Base-by-base conservation (phyloP, 2,329 filamentous ascomycete species). In the Penicillium occitanis region DNA sequence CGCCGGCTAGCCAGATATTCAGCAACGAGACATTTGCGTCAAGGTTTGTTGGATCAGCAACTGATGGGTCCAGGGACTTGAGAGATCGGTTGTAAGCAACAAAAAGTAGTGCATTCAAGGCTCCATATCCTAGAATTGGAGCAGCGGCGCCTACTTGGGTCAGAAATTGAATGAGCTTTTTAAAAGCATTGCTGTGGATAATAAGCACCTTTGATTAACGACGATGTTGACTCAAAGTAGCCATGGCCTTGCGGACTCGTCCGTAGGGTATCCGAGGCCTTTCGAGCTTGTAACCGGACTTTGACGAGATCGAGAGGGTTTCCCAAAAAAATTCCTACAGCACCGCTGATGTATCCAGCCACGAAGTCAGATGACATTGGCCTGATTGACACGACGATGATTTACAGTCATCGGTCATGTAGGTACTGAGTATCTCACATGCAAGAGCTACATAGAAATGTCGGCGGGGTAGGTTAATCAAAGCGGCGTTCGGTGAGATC, bases 291-390 rank as follows among this genome's bases (percentile, higher is more conserved):
- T 2, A 96, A 82, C 48, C 89, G 90, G 63, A 93, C 91, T 79
- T 94, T 93, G 72, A 93, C 78, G 22, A 93, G 79, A 75, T 93
- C 90, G 4, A 97, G 83, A 2, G 93, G 92, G 73, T 97, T 97
- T 69, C 94, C 93, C 68, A 97, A 90, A 58, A 96, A 81, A 72
- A 97, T 97, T 55, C 92, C 91, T 59, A 90, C 84, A 66, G 91
- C 92, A 63, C 94, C 94, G 74, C 91, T 94, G 68, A 95, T 80
- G 78, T 97, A 97, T 73, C 93, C 93, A 66, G 93, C 91, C 91
- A 91, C 96, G 78, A 97, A 97, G 76, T 97, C 93, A 71, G 92
- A 87, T 61, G 91, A 91, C 91, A 95, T 94, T 61, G 35, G 65
- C 66, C 62, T 40, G 13, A 42, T 13, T 17, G 37, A 46, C n/a